Base-by-base conservation (phyloP, 345 rosid species). In the Abelmoschus esculentus region DNA sequence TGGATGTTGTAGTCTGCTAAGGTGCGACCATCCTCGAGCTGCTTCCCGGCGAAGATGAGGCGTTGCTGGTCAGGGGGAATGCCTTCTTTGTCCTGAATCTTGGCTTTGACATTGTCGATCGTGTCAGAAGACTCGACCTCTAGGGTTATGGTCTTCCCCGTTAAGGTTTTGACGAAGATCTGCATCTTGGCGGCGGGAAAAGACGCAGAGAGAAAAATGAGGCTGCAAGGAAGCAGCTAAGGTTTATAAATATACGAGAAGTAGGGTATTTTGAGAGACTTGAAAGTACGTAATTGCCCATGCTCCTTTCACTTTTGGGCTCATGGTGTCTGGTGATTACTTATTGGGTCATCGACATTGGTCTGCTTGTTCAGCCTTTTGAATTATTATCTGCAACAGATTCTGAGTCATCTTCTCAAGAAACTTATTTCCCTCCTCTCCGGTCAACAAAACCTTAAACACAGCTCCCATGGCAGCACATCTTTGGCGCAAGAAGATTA, bases 121-220 rank as follows among this genome's bases (percentile, higher is more conserved):
- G 91, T 86, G 77, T 86, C 89, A 11, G 85, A 81, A 22, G 87
- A 83, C 66, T 86, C 91, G 0, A 86, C 89, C 85, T 87, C 92
- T 0, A 87, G 86, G 44, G 90, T 87, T 13, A 87, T 85, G 15
- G 90, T 87, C 82, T 87, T 87, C 53, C 92, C 92, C 75, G 93
- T 85, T 15, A 88, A 85, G 87, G 93, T 86, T 73, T 87, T 88
- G 74, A 86, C 92, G 74, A 87, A 87, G 83, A 87, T 86, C 87
- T 87, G 92, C 92, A 87, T 87, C 77, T 76, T 49, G 18, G 34
- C 6, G 42, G 52, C 22, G 6, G 56, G 22, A 11, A 12, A 11
- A 65, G 61, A 17, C n/a, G 28, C 44, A 0, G 36, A 66, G 42
- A 15, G 28, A 5, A 66, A 66, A 29, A 54, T 8, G 28, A 5